A percentile compares a stretch with the other conserved stretches of the same genome.
Conservation (phyloP, 768 basidiomycete species). For the Asterophora parasitica region DNA sequence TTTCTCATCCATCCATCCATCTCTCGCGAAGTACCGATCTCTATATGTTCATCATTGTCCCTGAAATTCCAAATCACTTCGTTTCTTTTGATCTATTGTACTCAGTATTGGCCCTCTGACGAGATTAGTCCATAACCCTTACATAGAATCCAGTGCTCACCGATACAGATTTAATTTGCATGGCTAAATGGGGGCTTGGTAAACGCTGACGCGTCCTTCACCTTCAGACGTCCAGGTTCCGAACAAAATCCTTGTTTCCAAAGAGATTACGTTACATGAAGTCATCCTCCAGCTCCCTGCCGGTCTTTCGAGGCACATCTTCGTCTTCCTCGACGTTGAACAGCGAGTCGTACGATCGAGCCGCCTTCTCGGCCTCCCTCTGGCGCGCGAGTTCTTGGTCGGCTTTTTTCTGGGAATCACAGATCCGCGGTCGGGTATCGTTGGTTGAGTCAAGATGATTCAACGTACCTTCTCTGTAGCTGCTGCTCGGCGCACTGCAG, state of each 20-base stretch:
- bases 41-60: too few species aligned
- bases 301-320: constrained; percentile 48
- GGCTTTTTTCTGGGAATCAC: constrained; percentile 58
- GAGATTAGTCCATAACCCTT: too few species aligned
- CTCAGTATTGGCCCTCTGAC: too few species aligned
- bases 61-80: too few species aligned
- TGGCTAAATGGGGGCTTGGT: too few species aligned
- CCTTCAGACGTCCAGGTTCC: not conserved
- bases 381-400: constrained; percentile 69
- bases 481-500: constrained; percentile 51
- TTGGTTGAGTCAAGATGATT: not conserved
- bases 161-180: too few species aligned
- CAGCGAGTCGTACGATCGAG: constrained; percentile 80
- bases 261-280: constrained; percentile 59
- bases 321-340: constrained; percentile 65
- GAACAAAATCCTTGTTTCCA: not conserved
- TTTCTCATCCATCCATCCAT: too few species aligned
- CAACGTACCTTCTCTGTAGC: constrained; percentile 62
- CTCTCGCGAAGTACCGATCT: too few species aligned
- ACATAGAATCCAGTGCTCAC: too few species aligned
- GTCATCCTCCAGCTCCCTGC: constrained; percentile 79
- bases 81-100: too few species aligned
- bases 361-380: constrained; percentile 83
- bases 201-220: not conserved
- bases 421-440: not conserved